Base-by-base conservation (phyloP, 1,284 basidiomycete genomes). In the Golubevia pallescens region DNA sequence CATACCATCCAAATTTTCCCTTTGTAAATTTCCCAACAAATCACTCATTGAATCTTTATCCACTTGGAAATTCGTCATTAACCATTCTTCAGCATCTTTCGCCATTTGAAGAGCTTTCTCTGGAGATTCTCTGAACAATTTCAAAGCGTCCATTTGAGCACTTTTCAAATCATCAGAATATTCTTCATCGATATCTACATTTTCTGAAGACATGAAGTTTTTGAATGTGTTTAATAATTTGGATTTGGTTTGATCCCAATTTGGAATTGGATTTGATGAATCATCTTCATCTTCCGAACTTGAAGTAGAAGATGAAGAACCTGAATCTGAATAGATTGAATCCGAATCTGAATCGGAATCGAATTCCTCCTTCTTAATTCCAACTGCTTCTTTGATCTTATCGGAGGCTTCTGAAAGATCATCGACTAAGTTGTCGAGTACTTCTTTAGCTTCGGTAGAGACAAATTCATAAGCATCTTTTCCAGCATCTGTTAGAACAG, bases 21-120 rank as follows among this genome's bases (percentile, higher is more conserved):
- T 23, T 52, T 64, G 68, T 2, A 67, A 68, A 34, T 69, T 69
- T 1, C 66, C 66, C 3, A 65, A 19, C 1, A 67, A 70, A 14
- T 66, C 55, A 42, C 66, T 70, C 78, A 80, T 77, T 60, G 70
- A 54, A 20, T 73, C 70, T n/a, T 74, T 34, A 64, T 80, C 78
- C 1, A 67, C 64, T 32, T 71, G 61, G 34, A 80, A 67, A 21
- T 77, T 65, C 10, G 71, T 62, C 0, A 78, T 67, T 1, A 80
- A 55, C 75, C 75, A 78, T 34, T 70, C 67, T 66, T 80, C 78
- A 66, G 68, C 71, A 55, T 78, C 60, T 19, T 74, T 56, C 3
- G 80, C 81, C 63, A 78, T 57, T 55, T 57, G 21, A 48, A 42
- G 58, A 4, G 78, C 80, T 56, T 71, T 60, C 6, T 66, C 69